phyloP scores from a whole-genome alignment of 495 filamentous ascomycete species.

The Aspergillus asperescens region DNA sequence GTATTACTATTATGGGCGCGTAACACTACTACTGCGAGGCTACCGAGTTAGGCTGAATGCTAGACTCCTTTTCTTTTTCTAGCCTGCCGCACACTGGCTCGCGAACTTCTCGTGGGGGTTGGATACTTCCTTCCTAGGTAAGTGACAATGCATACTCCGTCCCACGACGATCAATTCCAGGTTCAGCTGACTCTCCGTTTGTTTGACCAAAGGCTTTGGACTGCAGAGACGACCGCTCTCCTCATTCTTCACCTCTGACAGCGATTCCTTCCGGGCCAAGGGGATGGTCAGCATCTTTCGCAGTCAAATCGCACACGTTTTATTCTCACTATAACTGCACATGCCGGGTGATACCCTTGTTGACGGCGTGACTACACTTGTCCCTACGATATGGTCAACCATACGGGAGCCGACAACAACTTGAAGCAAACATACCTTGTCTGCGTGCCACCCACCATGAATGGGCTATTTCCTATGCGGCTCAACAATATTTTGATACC shows the following conservation, averaged over 20 bases:
- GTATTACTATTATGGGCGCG: background rate
- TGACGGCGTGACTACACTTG: background rate
- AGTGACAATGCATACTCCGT: background rate
- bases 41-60: background rate
- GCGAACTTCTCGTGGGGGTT: background rate
- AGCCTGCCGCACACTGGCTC: background rate
- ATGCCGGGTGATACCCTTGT: background rate
- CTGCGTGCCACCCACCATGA: background rate
- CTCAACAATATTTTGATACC: constrained; percentile 1
- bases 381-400: background rate
- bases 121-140: background rate
- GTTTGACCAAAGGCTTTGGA: background rate
- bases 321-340: background rate
- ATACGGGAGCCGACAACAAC: background rate
- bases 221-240: background rate
- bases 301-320: background rate
- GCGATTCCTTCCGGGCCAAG: background rate
- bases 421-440: background rate
- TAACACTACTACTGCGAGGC: background rate
- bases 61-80: background rate
- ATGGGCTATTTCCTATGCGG: background rate
- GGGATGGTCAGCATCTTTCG: background rate
- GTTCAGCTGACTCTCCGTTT: background rate
- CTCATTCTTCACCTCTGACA: background rate
- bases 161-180: background rate